Conservation (phyloP, 129 eudicot species). For the Centrapalus pauciflorus region DNA sequence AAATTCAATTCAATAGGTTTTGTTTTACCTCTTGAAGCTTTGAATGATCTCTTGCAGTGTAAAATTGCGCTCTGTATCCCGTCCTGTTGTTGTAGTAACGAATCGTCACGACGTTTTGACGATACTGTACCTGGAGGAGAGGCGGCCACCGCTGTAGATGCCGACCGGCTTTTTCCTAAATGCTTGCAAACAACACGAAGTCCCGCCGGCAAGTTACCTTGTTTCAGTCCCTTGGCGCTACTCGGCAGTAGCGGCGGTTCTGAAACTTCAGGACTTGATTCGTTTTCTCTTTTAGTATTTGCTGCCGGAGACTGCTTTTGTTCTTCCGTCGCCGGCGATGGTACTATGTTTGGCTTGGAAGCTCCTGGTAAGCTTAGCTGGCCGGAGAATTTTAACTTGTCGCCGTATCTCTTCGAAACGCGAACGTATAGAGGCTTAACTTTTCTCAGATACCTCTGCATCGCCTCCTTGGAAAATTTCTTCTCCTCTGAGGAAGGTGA, state of each 20-base stretch:
- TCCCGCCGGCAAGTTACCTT: conserved; percentile 57
- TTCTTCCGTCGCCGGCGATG: conserved; percentile 23
- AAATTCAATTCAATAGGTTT: conserved; percentile 3
- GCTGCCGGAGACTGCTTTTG: conserved; percentile 11
- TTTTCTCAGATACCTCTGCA: conserved; percentile 70
- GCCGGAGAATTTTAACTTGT: conserved; percentile 52
- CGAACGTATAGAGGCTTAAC: conserved; percentile 84
- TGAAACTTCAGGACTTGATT: conserved; percentile 12
- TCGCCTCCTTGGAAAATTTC: conserved; percentile 44
- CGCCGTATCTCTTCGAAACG: conserved; percentile 69
- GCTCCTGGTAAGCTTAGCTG: conserved; percentile 21
- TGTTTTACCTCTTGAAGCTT: conserved; percentile 65
- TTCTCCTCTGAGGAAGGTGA: conserved; percentile 30
- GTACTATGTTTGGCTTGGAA: conserved; percentile 5
- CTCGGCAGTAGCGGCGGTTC: conserved; percentile 23
- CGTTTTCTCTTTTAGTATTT: conserved; percentile 6
- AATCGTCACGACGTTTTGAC: conserved; percentile 68
- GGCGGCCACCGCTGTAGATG: conserved; percentile 45
- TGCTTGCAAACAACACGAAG: conserved; percentile 62
- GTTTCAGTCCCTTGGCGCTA: conserved; percentile 36
- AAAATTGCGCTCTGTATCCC: conserved; percentile 92
- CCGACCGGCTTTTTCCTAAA: conserved; percentile 75
- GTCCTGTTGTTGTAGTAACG: conserved; percentile 78
- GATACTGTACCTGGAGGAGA: conserved; percentile 22
- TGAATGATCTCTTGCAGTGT: conserved; percentile 90